These are phyloP conservation scores for Fraxinus anomala DNA, from an alignment of 257 asterid species.

Conservation along the genomic window DNA sequence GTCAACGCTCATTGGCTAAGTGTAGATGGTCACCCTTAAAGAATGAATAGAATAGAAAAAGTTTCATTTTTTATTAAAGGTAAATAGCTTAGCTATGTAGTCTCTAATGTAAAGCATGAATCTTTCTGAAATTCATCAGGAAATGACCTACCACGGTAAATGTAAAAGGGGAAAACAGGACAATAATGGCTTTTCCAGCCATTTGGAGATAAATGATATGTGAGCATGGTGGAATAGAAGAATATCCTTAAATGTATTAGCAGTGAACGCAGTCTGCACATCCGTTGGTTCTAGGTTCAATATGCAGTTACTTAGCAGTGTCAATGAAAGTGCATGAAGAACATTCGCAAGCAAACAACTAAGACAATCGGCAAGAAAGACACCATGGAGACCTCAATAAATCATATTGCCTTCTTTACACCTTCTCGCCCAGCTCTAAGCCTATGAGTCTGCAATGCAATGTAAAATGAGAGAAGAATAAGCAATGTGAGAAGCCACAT, in stretches of 20 bases:
- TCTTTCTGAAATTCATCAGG: background rate
- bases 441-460: constrained; percentile 76
- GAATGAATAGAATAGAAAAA: too few species aligned
- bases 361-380: constrained; percentile 11
- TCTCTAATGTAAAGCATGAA: too few species aligned
- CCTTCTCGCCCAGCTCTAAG: constrained; percentile 75
- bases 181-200: background rate
- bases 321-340: constrained; percentile 14
- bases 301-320: constrained; percentile 7
- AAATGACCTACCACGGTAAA: background rate
- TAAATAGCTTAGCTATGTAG: too few species aligned
- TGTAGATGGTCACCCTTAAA: too few species aligned
- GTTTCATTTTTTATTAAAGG: too few species aligned
- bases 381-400: constrained; percentile 58
- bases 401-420: constrained; percentile 68
- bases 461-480: constrained; percentile 1
- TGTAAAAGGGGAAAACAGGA: background rate
- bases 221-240: background rate
- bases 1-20: background rate
- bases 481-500: constrained; percentile 8
- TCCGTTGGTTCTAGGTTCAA: constrained; percentile 8
- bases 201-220: background rate
- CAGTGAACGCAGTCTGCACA: constrained; percentile 17
- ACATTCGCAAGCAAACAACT: constrained; percentile 10
- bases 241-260: background rate